Conservation (phyloP, 2,329 filamentous ascomycete genomes). For the Alternaria brassicicola region DNA sequence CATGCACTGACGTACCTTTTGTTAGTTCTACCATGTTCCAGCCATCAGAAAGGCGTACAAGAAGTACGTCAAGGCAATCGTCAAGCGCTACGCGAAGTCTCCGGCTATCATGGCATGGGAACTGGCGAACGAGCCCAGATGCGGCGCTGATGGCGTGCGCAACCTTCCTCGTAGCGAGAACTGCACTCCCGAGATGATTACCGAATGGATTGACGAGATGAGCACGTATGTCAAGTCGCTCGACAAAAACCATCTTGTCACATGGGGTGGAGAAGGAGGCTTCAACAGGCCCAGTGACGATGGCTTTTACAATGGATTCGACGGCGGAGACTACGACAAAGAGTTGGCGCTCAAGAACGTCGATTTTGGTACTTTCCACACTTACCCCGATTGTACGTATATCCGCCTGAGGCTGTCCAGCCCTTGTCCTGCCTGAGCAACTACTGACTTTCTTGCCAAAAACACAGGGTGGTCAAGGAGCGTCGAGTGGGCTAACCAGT, state of each 20-base stretch:
- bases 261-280: constrained; percentile 58
- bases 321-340: constrained; percentile 62
- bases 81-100: constrained; percentile 57
- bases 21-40: constrained; percentile 50
- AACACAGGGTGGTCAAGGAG: constrained; percentile 44
- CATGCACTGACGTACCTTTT: not conserved
- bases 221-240: constrained; percentile 61
- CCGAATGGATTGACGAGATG: constrained; percentile 61
- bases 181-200: constrained; percentile 51
- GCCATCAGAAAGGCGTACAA: constrained; percentile 59
- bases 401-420: not conserved
- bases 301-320: constrained; percentile 50
- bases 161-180: constrained; percentile 38
- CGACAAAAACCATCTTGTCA: constrained; percentile 61
- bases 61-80: constrained; percentile 57
- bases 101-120: constrained; percentile 62
- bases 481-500: constrained; percentile 59
- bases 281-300: constrained; percentile 39
- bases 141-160: constrained; percentile 33
- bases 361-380: constrained; percentile 63
- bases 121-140: constrained; percentile 57
- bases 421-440: not conserved
- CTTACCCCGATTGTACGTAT: constrained; percentile 57
- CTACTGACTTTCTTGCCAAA: not conserved
- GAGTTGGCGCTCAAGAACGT: constrained; percentile 57